Evolutionary conservation across 768 basidiomycete genomes (phyloP), one percentile per base, ranked within the genome.

Genomic region (Naganishia onofrii): DNA sequence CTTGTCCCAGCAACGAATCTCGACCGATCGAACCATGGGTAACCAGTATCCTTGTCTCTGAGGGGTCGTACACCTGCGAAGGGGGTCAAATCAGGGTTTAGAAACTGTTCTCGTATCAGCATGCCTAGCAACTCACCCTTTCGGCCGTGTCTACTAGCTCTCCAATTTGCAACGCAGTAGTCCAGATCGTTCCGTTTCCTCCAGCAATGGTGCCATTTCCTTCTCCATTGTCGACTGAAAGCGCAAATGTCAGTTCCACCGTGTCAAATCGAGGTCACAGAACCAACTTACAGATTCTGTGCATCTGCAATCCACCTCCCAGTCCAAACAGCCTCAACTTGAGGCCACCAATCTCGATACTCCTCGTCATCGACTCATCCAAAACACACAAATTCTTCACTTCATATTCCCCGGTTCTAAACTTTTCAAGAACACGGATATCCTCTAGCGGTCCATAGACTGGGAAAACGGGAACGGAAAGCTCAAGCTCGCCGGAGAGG

Each of bases 361-460:
- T 87, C 71, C 91, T 89, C 34, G 93, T 93, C n/a, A 93, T 92
- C 46, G 93, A 92, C 81, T 99, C 96, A 79, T 97, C 94, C 44
- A 99, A 83, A 72, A 99, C 85, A 78, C 90, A 89, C 54, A 99
- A 86, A 80, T 98, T 99, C 73, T 90, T 88, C 73, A 98, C 88
- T 72, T 86, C 83, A 82, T 93, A 93, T 60, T 88, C 84, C 38
- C 88, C 88, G 19, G 88, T 83, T 75, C 96, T 88, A 82, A 98
- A 90, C 81, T 92, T 94, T 84, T 98, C 96, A 73, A 98, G 84
- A 52, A 99, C 86, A 63, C 87, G 75, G 46, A 99, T 92, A 78
- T 99, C 96, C 82, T 99, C 96, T 77, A 95, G 96, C 28, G 95
- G 92, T 31, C 96, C 96, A 88, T 91, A 95, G 44, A 97, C 92